phyloP scores from a whole-genome alignment of 2,329 filamentous ascomycete genomes.

The Lanzia echinophila region DNA sequence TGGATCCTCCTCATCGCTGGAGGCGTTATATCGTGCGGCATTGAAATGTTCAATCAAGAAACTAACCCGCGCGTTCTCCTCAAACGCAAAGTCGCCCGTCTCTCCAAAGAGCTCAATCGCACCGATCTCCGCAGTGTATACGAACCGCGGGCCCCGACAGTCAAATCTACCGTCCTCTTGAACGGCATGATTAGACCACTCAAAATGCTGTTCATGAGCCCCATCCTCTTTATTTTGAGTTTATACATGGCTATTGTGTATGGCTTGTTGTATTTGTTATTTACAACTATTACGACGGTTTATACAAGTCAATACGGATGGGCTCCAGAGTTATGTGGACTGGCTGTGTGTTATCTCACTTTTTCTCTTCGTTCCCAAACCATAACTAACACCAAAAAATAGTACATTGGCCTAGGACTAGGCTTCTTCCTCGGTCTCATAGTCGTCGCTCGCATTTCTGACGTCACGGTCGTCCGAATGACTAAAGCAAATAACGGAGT shows the following conservation, averaged over 20 bases:
- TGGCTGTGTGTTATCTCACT: slow-evolving; percentile 23
- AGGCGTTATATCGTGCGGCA: slow-evolving; percentile 31
- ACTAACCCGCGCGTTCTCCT: slow-evolving; percentile 47
- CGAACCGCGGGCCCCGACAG: slow-evolving; percentile 24
- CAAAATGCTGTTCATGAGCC: slow-evolving; percentile 36
- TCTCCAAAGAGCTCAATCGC: slow-evolving; percentile 40
- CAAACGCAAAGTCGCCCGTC: slow-evolving; percentile 38
- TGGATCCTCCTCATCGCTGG: slow-evolving; percentile 13
- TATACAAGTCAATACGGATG: slow-evolving; percentile 40
- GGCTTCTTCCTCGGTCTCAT: slow-evolving; percentile 36
- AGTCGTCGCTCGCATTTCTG: slow-evolving; percentile 39
- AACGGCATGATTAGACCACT: slow-evolving; percentile 44
- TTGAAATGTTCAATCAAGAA: slow-evolving; percentile 38
- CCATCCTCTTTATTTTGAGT: slow-evolving; percentile 37
- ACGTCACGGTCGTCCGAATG: slow-evolving; percentile 40
- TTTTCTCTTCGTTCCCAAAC: background rate
- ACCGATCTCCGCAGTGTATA: slow-evolving; percentile 42
- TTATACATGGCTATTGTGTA: slow-evolving; percentile 48
- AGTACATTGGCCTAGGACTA: slow-evolving; percentile 38
- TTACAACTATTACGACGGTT: slow-evolving; percentile 40
- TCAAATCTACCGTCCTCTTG: slow-evolving; percentile 27
- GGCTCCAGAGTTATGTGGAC: slow-evolving; percentile 35
- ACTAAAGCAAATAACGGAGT: slow-evolving; percentile 36
- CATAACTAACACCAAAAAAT: background rate
- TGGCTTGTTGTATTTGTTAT: slow-evolving; percentile 47